Base-by-base conservation (phyloP, 192 early-diverging fungal genomes). In the Entomortierella parvispora region DNA sequence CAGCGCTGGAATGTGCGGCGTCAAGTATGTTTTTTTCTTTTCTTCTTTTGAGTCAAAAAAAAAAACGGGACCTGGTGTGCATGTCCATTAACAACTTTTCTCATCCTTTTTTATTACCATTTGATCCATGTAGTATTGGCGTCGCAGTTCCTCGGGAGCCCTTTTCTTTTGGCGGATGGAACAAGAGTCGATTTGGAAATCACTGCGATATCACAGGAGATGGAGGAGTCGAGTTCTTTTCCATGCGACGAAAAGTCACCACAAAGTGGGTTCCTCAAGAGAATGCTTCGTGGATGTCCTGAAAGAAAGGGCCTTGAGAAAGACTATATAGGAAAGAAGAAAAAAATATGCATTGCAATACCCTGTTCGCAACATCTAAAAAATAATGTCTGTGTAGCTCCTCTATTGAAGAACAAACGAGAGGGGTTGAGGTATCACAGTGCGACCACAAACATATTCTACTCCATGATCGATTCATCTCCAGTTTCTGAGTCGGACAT, bases 151-250 rank as follows among this genome's bases (percentile, higher is more conserved):
- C 83, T 10, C 74, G 90, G 25, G 93, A 94, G 65, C 93, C 93
- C 45, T 94, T 94, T 57, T 92, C 91, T 23, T 94, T 94, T 79
- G 93, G 93, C 37, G 93, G 93, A 9, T 90, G 87, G 68, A 89
- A 91, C 48, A 76, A 80, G 48, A 89, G 86, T 45, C 78, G 83
- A 25, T 94, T 93, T 65, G 93, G 92, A 31, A 81, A 85, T 59
- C 71, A 77, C 34, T 70, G 68, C 15, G 92, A 93, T 58, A 94
- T 94, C 44, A 93, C 92, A 6, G 89, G 89, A 31, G 89, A 90
- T 37, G 89, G 82, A 2, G 90, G 87, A 10, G 83, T 93, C 33
- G 89, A 93, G 65, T 93, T 94, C 69, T 94, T 93, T 66, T 91
- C 91, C 22, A 81, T 78, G 57, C 80, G 83, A 40, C 84, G 85